Percentiles rank a stretch among this genome's conserved stretches.
Conservation (phyloP, 768 basidiomycete species). For the Megacollybia marginata region DNA sequence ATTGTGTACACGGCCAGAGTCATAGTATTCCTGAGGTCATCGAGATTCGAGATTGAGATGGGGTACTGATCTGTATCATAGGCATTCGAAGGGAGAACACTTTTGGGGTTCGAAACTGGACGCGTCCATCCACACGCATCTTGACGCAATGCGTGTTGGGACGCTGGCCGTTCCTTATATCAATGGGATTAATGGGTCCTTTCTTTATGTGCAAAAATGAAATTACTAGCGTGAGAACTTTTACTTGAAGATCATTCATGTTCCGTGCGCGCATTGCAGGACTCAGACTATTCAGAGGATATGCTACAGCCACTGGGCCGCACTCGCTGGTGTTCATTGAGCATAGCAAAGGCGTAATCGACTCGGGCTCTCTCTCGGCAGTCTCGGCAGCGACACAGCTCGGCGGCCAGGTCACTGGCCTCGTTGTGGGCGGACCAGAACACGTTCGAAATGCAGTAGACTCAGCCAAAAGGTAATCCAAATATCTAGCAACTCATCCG, state of each 20-base stretch:
- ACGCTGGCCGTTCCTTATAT: no score
- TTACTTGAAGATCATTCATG: not conserved
- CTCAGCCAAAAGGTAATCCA: constrained; percentile 68
- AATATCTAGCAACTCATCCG: constrained; percentile 4
- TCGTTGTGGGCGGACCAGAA: constrained; percentile 63
- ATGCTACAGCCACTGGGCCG: constrained; percentile 54
- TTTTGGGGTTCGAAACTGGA: no score
- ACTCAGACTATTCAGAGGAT: constrained; percentile 28
- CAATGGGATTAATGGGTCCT: no score
- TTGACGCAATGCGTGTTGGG: no score
- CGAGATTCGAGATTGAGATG: no score
- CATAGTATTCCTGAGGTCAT: no score
- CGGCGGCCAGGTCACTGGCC: constrained; percentile 78
- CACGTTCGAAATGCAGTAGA: constrained; percentile 61
- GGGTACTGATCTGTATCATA: no score
- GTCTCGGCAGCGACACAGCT: constrained; percentile 84
- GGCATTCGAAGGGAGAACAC: no score
- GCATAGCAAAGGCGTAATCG: constrained; percentile 74
- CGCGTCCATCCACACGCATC: no score
- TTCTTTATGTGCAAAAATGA: no score
- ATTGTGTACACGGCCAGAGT: no score
- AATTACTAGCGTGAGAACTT: no score
- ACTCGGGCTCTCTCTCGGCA: constrained; percentile 82
- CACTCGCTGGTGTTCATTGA: constrained; percentile 88
- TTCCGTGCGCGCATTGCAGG: not conserved